Conservation (phyloP, 805 yeast genomes). For the Tanozyma kutaoensis region DNA sequence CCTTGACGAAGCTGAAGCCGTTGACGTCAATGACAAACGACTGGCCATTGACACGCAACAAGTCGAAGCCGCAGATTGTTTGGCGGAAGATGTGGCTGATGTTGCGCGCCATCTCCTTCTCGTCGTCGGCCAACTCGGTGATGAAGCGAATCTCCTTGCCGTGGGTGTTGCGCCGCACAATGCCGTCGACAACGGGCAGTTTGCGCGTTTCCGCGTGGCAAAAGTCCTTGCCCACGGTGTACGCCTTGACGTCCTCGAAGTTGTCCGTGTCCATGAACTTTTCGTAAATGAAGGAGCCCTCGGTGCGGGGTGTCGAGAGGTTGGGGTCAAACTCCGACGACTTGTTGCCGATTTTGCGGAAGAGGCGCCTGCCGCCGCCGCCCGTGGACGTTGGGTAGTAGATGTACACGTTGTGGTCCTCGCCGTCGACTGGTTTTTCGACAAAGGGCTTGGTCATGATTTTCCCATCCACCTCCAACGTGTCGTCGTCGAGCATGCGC, state of each 20-base stretch:
- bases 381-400: slow-evolving; percentile 83
- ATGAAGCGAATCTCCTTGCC: slow-evolving; percentile 93
- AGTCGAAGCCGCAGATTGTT: slow-evolving; percentile 94
- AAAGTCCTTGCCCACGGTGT: slow-evolving; percentile 81
- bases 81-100: slow-evolving; percentile 74
- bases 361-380: slow-evolving; percentile 93
- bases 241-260: slow-evolving; percentile 96
- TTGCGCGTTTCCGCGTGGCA: slow-evolving; percentile 98
- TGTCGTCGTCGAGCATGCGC: slow-evolving; percentile 75
- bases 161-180: slow-evolving; percentile 91
- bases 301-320: slow-evolving; percentile 61
- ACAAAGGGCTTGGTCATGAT: slow-evolving; percentile 81
- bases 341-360: slow-evolving; percentile 93
- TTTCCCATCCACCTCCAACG: slow-evolving; percentile 63
- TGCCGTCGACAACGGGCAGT: slow-evolving; percentile 99
- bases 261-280: slow-evolving; percentile 96
- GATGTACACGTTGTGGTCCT: slow-evolving; percentile 91
- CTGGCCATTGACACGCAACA: slow-evolving; percentile 76
- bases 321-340: slow-evolving; percentile 91
- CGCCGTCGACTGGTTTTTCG: slow-evolving; percentile 98
- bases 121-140: slow-evolving; percentile 65
- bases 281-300: slow-evolving; percentile 88
- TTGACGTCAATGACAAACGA: slow-evolving; percentile 95
- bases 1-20: slow-evolving; percentile 96
- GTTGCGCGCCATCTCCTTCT: slow-evolving; percentile 65